phyloP scores from a whole-genome alignment of 2,329 filamentous ascomycete species.

The Ploettnerulaceae sp. region DNA sequence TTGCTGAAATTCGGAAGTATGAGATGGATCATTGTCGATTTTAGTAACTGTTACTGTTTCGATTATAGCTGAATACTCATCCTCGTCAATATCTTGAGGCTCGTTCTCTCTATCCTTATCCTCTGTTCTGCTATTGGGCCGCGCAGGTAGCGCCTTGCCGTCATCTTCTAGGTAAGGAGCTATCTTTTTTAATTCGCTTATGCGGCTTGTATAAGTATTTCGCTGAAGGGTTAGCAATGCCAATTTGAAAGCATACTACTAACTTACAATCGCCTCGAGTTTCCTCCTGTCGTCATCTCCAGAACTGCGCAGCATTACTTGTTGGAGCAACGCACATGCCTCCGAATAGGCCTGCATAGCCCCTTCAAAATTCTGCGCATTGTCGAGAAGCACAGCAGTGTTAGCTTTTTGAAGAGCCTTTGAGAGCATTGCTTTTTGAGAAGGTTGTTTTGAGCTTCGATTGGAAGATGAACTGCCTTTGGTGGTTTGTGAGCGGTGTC shows the following conservation, averaged over 20 bases:
- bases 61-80: slow-evolving; percentile 44
- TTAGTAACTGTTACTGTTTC: slow-evolving; percentile 50
- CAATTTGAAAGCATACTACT: not conserved
- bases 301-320: slow-evolving; percentile 80
- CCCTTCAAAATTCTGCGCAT: slow-evolving; percentile 89
- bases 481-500: slow-evolving; percentile 42
- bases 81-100: slow-evolving; percentile 32
- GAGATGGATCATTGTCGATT: slow-evolving; percentile 41
- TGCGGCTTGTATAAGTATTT: slow-evolving; percentile 83
- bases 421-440: slow-evolving; percentile 95
- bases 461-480: slow-evolving; percentile 40
- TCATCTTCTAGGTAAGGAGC: slow-evolving; percentile 50
- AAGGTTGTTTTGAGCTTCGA: slow-evolving; percentile 45
- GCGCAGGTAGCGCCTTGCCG: slow-evolving; percentile 72
- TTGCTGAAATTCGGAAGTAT: slow-evolving; percentile 21
- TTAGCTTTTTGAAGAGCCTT: slow-evolving; percentile 93
- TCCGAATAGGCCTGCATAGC: slow-evolving; percentile 88
- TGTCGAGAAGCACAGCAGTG: slow-evolving; percentile 90
- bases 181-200: slow-evolving; percentile 77
- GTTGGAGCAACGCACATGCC: slow-evolving; percentile 80
- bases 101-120: slow-evolving; percentile 48
- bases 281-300: slow-evolving; percentile 86
- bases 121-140: slow-evolving; percentile 62
- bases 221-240: slow-evolving; percentile 48
- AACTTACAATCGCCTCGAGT: slow-evolving; percentile 84